Evolutionary conservation across 495 filamentous ascomycete genomes (phyloP), one percentile per base, ranked within the genome.

Genomic region (Aspergillus olivimuriae): DNA sequence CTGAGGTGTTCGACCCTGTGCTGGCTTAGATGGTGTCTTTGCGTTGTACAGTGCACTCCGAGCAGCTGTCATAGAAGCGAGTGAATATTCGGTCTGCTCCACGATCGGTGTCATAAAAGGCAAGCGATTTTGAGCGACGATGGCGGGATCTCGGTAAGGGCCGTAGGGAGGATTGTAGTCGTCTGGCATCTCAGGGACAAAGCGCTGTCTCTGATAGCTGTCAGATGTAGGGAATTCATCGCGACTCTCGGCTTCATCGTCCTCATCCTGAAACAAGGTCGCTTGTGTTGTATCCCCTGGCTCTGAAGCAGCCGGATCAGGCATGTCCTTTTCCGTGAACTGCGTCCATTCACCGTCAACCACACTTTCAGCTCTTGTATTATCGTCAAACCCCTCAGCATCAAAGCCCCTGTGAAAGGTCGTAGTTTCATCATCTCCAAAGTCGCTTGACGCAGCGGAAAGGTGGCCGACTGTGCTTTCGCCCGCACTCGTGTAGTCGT

Each of bases 61-160:
- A 61, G 55, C 68, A 50, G 50, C 69, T 2, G 83, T 83, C 35
- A 76, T 70, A 19, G 83, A 67, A 18, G 80, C 82, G 16, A 94
- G 58, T 0, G 88, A 92, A 16, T 81, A 85, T 63, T 98, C 92
- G 0, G 92, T 98, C 52, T 84, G 84, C 60, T 98, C 92, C 5
- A 91, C 87, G 46, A 98, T 98, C 10, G 92, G 92, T 1, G 92
- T 98, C 92, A 98, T 98, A 62, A 95, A 96, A 26, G 90, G 92
- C 6, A 96, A 71, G 38, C 89, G 82, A 58, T 84, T 94, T 49
- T 95, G 89, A 48, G 87, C 84, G 40, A 81, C 72, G 52, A 87
- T 76, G 2, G 72, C 73, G 49, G 85, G 78, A 52, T 94, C 82
- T 48, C 89, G 77, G 65, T 84, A 94, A 24, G 83, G 83, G 6